Percentiles rank a stretch among this genome's conserved stretches.
Evolutionary conservation across 2,329 filamentous ascomycete genomes (phyloP).

Genomic region (Fonsecaea nubica): DNA sequence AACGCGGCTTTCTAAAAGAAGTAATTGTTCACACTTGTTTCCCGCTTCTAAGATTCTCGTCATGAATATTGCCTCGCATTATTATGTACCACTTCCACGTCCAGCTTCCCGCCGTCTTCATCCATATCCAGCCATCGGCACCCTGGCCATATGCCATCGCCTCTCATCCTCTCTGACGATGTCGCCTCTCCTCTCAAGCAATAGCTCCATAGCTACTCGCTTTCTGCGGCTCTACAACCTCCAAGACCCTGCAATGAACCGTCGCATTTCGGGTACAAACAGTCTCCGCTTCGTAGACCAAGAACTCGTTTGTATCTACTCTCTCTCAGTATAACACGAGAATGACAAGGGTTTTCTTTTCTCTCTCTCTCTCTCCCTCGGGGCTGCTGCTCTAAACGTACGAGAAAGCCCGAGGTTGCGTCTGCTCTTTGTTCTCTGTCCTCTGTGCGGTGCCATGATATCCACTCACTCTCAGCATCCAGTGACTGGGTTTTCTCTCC

Average conservation of each 20-base stretch:
- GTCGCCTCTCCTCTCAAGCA: background rate
- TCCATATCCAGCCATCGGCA: background rate
- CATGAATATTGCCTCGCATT: background rate
- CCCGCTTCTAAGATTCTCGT: background rate
- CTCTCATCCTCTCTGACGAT: background rate
- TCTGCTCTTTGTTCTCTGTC: background rate
- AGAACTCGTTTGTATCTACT: background rate
- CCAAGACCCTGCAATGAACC: conserved; percentile 6
- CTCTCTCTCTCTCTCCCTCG: background rate
- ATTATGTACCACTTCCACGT: background rate
- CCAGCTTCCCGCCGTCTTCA: background rate
- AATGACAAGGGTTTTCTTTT: background rate
- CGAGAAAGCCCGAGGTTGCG: background rate
- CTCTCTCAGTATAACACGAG: background rate
- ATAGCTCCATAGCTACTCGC: background rate
- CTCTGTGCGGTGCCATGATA: background rate
- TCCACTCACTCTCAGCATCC: background rate
- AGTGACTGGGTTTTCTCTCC: background rate
- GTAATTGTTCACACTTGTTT: conserved; percentile 12
- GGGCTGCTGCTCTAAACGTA: background rate
- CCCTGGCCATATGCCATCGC: background rate
- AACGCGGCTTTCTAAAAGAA: conserved; percentile 17
- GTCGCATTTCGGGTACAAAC: background rate
- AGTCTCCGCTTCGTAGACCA: conserved; percentile 4
- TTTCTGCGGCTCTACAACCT: background rate